Evolutionary conservation across 176 grass and related monocot species (phyloP).

Genomic region (Olyra latifolia): DNA sequence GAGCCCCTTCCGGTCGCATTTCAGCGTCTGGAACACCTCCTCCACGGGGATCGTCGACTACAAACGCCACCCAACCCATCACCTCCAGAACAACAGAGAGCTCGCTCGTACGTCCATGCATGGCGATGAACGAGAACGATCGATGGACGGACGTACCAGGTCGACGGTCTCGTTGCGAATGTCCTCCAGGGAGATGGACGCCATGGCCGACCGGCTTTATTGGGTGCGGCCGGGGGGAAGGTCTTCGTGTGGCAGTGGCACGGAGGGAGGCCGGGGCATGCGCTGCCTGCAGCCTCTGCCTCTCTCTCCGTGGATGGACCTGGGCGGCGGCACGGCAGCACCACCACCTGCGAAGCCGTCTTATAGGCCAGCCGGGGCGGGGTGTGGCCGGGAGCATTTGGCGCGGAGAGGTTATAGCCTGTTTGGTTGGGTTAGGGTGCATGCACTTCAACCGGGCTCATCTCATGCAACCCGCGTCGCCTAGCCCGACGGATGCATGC

Average conservation of each 20-base stretch:
- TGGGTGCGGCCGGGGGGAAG: not conserved
- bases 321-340: not conserved
- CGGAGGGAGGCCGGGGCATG: conserved; percentile 42
- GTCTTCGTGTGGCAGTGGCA: conserved; percentile 19
- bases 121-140: not conserved
- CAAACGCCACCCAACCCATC: conserved; percentile 1
- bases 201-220: conserved; percentile 35
- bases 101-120: not conserved
- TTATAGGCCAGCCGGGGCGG: conserved; percentile 5
- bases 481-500: no score
- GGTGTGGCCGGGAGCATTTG: not conserved
- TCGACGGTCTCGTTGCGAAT: conserved; percentile 48
- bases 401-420: not conserved
- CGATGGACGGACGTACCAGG: conserved; percentile 37
- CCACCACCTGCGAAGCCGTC: not conserved
- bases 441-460: no score
- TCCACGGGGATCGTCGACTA: conserved; percentile 66
- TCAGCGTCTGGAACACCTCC: conserved; percentile 83
- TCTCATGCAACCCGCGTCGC: no score
- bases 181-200: conserved; percentile 60
- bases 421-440: no score
- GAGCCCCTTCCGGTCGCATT: conserved; percentile 71
- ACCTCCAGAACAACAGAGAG: not conserved
- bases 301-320: conserved; percentile 31
- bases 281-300: conserved; percentile 46